These are phyloP conservation scores for Meyerozyma smithsonii DNA, from an alignment of 1,139 yeast species.

Conservation along the genomic window DNA sequence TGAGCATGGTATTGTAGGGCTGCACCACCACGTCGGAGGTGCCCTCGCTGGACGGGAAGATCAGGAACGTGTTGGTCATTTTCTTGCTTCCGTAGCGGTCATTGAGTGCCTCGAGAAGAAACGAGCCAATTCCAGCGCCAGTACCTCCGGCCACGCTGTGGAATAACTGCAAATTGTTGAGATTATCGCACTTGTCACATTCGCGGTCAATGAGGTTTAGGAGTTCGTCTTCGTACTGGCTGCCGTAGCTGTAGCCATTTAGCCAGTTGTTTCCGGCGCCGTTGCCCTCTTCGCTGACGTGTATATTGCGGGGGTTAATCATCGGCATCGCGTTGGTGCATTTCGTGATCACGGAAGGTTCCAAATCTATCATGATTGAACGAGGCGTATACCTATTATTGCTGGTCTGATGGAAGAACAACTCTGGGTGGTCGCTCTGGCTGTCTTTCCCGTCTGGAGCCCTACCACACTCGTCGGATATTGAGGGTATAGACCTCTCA, in stretches of 20 bases:
- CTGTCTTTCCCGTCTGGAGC: neutral
- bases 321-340: slow-evolving; percentile 56
- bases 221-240: slow-evolving; percentile 62
- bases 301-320: slow-evolving; percentile 81
- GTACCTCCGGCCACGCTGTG: slow-evolving; percentile 99
- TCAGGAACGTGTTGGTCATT: slow-evolving; percentile 76
- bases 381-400: slow-evolving; percentile 82
- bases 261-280: slow-evolving; percentile 98
- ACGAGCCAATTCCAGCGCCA: slow-evolving; percentile 92
- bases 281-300: slow-evolving; percentile 72
- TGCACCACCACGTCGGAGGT: slow-evolving; percentile 95
- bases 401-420: slow-evolving; percentile 77
- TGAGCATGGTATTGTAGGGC: slow-evolving; percentile 85
- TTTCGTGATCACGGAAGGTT: slow-evolving; percentile 81
- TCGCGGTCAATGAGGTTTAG: slow-evolving; percentile 85
- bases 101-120: slow-evolving; percentile 66
- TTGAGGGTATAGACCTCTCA: slow-evolving; percentile 8
- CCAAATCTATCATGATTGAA: slow-evolving; percentile 78
- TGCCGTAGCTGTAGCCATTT: slow-evolving; percentile 79
- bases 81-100: slow-evolving; percentile 81
- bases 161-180: slow-evolving; percentile 84
- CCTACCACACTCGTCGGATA: neutral
- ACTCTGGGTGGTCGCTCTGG: slow-evolving; percentile 71
- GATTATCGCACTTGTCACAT: slow-evolving; percentile 83
- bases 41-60: slow-evolving; percentile 72